phyloP scores from a whole-genome alignment of 106 monocot species.

The Cymbidium sinense region DNA sequence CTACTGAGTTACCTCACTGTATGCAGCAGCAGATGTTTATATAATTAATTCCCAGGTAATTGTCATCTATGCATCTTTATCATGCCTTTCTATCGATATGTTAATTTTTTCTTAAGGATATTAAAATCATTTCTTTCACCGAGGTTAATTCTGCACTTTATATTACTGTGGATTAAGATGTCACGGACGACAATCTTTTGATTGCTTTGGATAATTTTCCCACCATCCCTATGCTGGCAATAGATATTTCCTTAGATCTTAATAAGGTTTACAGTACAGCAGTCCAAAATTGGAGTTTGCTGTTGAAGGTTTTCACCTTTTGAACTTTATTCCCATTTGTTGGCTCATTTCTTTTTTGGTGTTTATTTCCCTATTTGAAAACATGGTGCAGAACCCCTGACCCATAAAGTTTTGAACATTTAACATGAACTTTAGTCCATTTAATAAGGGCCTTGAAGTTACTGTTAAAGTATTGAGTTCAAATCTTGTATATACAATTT shows the following conservation, averaged over 20 bases:
- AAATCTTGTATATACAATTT: background rate
- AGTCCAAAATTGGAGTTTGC: background rate
- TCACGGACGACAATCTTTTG: background rate
- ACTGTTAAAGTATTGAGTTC: too few species aligned
- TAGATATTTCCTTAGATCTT: background rate
- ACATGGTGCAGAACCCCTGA: background rate
- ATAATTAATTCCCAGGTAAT: slow-evolving; percentile 89
- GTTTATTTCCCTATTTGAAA: background rate
- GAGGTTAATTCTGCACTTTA: background rate
- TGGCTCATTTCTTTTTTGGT: background rate
- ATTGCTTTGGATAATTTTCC: background rate
- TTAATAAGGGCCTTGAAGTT: too few species aligned
- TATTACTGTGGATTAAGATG: background rate
- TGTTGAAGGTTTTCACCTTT: background rate
- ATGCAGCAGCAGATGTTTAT: slow-evolving; percentile 92
- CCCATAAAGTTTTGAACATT: background rate
- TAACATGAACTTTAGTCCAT: too few species aligned
- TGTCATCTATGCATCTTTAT: background rate
- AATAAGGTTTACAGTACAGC: background rate
- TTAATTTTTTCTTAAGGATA: background rate
- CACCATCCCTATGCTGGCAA: background rate
- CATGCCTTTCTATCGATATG: background rate
- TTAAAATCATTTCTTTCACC: background rate
- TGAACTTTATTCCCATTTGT: background rate
- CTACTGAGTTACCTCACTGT: slow-evolving; percentile 72